These are phyloP conservation scores for Neltuma alba DNA, from an alignment of 306 rosid species.

Conservation along the genomic window DNA sequence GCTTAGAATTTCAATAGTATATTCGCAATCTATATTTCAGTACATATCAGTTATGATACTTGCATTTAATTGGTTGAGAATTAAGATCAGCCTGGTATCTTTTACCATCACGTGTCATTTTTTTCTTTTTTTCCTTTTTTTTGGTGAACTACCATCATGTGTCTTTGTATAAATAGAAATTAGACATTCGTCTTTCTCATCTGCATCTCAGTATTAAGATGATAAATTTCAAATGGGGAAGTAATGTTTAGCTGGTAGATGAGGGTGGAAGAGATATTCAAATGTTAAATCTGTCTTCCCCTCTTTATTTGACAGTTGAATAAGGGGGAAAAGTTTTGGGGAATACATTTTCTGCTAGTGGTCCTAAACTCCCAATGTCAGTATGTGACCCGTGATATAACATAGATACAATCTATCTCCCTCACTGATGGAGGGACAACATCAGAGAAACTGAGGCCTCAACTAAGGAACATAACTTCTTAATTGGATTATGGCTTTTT, in stretches of 20 bases:
- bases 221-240: not conserved
- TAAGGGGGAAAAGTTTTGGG: not conserved
- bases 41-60: not conserved
- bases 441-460: not conserved
- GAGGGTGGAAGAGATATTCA: not conserved
- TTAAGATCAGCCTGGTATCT: not conserved
- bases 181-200: constrained; percentile 2
- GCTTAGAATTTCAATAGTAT: constrained; percentile 1
- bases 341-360: constrained; percentile 2
- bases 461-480: not conserved
- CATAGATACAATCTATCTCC: not conserved
- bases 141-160: too few relatives aligned
- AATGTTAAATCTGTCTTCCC: not conserved
- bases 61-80: not conserved
- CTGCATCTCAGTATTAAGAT: not conserved
- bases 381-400: not conserved
- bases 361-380: not conserved
- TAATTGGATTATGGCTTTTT: not conserved
- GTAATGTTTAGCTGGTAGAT: not conserved
- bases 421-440: not conserved
- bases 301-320: not conserved
- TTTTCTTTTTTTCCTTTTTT: too few relatives aligned
- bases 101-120: not conserved
- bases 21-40: not conserved
- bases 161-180: not conserved